Evolutionary conservation across 768 basidiomycete genomes (phyloP), one percentile per base, ranked within the genome.

Genomic region (Macrolepiota dolichaula): DNA sequence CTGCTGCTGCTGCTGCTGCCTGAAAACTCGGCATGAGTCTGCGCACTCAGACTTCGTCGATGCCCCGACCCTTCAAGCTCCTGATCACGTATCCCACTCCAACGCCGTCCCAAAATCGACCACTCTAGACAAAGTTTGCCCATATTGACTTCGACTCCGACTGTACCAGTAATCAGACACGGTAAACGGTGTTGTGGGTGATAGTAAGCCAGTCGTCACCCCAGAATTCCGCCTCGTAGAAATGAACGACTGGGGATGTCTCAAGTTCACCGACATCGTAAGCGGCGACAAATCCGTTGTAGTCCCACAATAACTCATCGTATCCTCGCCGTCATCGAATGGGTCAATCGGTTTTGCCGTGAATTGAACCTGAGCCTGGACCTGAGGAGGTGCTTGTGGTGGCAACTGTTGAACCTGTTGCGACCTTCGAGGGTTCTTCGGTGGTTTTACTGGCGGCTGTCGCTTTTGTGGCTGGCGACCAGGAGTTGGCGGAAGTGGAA

Each of bases 41-140:
- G 49, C 12, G 37, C 57, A 15, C 57, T 58, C 57, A 51, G 36
- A 29, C 50, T 51, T 17, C 57, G 49, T 46, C 50, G 37, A n/a
- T 58, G 50, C 37, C 57, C 46, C 24, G 12, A 60, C 51, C 51
- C 68, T 40, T 38, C 57, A 4, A n/a, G n/a, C n/a, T 53, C 25
- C 15, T 46, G 37, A 15, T 37, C 52, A 29, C 19, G 47, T 44
- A 24, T 64, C 64, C 46, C 65, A 53, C 11, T 46, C 61, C 15
- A 62, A 56, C 2, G 68, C 65, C 3, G 64, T 69, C 15, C 58
- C 57, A 35, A 57, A 37, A 25, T 66, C 62, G 6, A 62, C 37
- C 3, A 60, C 52, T 17, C 50, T 51, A 42, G 51, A 22, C 1
- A 52, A 57, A 10, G 17, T 4, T 19, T 51, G 27, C 36, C 36